phyloP scores from a whole-genome alignment of 164 flowering plant genomes.

The Pachysandra terminalis region DNA sequence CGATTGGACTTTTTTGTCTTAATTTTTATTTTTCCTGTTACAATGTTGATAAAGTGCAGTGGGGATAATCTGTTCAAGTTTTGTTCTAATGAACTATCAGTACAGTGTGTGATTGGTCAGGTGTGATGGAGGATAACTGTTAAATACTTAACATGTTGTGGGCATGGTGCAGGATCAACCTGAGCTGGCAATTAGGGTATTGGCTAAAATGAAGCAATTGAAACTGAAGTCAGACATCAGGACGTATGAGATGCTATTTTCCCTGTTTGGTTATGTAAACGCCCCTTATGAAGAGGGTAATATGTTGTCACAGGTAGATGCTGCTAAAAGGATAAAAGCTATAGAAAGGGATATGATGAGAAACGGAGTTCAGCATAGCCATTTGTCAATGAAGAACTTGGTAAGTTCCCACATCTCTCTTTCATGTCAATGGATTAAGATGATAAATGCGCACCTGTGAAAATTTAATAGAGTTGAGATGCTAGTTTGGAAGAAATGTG shows the following conservation, averaged over 20 bases:
- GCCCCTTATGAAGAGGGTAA: constrained; percentile 75
- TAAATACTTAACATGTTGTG: constrained; percentile 28
- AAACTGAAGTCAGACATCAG: constrained; percentile 48
- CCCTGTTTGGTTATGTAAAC: constrained; percentile 83
- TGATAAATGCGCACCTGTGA: too few relatives aligned
- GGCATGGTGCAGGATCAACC: constrained; percentile 81
- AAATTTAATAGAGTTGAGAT: too few relatives aligned
- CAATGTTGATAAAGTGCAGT: background rate
- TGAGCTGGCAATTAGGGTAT: constrained; percentile 60
- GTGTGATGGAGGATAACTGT: background rate
- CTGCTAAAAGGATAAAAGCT: constrained; percentile 52
- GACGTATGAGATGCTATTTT: constrained; percentile 81
- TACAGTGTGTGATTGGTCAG: background rate
- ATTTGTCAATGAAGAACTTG: too few relatives aligned
- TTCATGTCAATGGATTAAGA: too few relatives aligned
- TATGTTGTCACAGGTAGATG: constrained; percentile 52
- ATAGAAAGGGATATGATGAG: too few relatives aligned
- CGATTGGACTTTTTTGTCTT: background rate
- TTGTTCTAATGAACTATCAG: background rate
- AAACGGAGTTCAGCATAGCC: too few relatives aligned
- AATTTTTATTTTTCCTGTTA: background rate
- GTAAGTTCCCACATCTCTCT: too few relatives aligned
- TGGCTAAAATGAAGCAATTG: constrained; percentile 64
- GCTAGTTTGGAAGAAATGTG: too few relatives aligned
- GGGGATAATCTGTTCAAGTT: background rate